Evolutionary conservation across 768 basidiomycete genomes (phyloP).

Genomic region (Leucocoprinus leucothites): DNA sequence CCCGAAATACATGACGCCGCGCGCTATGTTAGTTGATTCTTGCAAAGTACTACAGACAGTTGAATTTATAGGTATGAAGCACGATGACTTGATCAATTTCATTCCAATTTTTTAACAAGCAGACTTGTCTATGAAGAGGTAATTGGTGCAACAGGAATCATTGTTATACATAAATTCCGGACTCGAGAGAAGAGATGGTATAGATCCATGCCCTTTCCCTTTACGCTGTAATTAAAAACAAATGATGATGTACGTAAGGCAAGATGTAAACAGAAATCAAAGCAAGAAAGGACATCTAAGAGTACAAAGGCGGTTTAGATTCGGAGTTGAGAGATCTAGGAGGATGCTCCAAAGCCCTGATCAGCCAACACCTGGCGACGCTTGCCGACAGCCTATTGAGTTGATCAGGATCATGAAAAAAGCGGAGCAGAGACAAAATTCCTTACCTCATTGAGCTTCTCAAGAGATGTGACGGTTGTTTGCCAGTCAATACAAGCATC

Average conservation of each 20-base stretch:
- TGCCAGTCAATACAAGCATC: slow-evolving; percentile 92
- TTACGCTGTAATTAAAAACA: not conserved
- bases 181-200: not conserved
- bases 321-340: not conserved
- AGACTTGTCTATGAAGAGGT: not conserved
- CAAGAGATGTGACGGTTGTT: slow-evolving; percentile 71
- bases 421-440: not conserved
- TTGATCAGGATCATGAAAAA: not conserved
- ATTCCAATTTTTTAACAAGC: no score
- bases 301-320: not conserved
- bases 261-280: not conserved
- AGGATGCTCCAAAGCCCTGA: slow-evolving; percentile 9
- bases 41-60: no score
- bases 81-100: no score
- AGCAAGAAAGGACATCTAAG: not conserved
- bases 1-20: no score
- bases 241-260: not conserved
- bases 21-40: no score
- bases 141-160: not conserved
- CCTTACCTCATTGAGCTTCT: slow-evolving; percentile 57
- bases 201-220: not conserved
- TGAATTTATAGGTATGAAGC: no score
- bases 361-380: slow-evolving; percentile 39
- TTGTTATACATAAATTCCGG: slow-evolving; percentile 1
- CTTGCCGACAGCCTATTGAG: slow-evolving; percentile 38